Evolutionary conservation across 2,329 filamentous ascomycete species (phyloP), one percentile per base, ranked within the genome.

Genomic region (Tolypocladium guangdongense): DNA sequence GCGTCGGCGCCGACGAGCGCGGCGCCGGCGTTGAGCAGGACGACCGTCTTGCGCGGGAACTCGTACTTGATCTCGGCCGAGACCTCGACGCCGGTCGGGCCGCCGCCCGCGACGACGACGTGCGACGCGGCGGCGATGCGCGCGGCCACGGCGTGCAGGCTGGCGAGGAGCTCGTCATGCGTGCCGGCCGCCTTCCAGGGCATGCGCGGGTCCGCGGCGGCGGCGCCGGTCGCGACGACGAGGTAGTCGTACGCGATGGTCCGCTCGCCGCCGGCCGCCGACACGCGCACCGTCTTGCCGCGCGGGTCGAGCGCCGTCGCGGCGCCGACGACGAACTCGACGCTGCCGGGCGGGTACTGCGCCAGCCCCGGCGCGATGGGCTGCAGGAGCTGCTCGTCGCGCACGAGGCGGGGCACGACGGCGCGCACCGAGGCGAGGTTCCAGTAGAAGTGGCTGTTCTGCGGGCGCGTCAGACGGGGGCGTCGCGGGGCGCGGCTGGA

Each of bases 371-470:
- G 64, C 53, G 69, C 69, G 52, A 83, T 76, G 36, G 78, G 71
- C 51, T 69, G 69, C 63, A 76, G 72, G 58, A 80, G 66, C 58
- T 80, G 68, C 12, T 78, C 73, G 56, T 80, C 75, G 38, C 69
- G 70, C 61, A 81, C 58, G 49, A 70, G 57, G 38, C 71, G 74
- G 3, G 78, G 78, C 47, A 82, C 66, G 56, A 82, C 73, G 64
- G 76, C 78, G 48, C 80, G 76, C 45, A 80, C 74, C 1, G 79
- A 73, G 30, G 78, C 78, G 6, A 81, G 53, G 65, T 81, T 81
- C 78, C 78, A 81, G 69, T 74, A 82, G 58, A 82, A 78, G 59
- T 82, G 78, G 56, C 70, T 75, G 59, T 74, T 81, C 75, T 81
- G 54, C 43, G 35, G 27, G 39, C 35, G 48, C 36, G 11, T 39